Evolutionary conservation across 495 filamentous ascomycete genomes (phyloP).

Genomic region (Hypoxylon fuscum): DNA sequence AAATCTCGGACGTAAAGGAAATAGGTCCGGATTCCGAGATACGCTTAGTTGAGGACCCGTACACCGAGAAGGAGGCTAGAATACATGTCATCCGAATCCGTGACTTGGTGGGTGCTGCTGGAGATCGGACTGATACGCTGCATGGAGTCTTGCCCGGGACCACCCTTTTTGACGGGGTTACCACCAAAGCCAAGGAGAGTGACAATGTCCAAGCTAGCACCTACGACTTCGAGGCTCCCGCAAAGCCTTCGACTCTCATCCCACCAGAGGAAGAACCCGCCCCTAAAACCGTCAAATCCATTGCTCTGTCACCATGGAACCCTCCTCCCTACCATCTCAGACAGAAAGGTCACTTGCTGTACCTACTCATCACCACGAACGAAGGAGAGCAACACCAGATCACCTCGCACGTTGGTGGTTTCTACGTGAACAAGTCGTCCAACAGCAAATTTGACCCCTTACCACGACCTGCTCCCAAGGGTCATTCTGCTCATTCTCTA

Average conservation of each 20-base stretch:
- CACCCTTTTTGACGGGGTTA: slow-evolving; percentile 84
- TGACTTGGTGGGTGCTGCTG: slow-evolving; percentile 91
- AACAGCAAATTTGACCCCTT: slow-evolving; percentile 92
- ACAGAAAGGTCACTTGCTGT: slow-evolving; percentile 92
- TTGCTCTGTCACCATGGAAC: slow-evolving; percentile 94
- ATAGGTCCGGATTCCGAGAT: slow-evolving; percentile 78
- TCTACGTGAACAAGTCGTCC: slow-evolving; percentile 93
- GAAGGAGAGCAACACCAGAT: slow-evolving; percentile 95
- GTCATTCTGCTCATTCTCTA: slow-evolving; percentile 81
- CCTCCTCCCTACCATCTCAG: slow-evolving; percentile 90
- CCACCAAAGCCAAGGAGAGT: slow-evolving; percentile 54
- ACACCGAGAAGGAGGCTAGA: slow-evolving; percentile 97
- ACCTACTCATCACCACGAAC: slow-evolving; percentile 85
- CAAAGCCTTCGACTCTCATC: slow-evolving; percentile 74
- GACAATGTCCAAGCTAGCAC: slow-evolving; percentile 66
- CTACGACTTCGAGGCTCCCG: slow-evolving; percentile 78
- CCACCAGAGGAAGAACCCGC: slow-evolving; percentile 68
- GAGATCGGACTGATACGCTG: slow-evolving; percentile 86
- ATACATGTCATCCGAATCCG: slow-evolving; percentile 90
- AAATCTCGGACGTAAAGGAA: slow-evolving; percentile 89
- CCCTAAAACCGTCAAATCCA: slow-evolving; percentile 88
- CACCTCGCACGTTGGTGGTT: slow-evolving; percentile 90
- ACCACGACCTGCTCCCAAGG: slow-evolving; percentile 74
- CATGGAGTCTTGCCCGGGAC: slow-evolving; percentile 87
- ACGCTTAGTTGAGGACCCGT: slow-evolving; percentile 89